Percentiles rank a stretch among this genome's conserved stretches.
phyloP scores from a whole-genome alignment of 2,329 filamentous ascomycete species.

The Podosphaera leucotricha region DNA sequence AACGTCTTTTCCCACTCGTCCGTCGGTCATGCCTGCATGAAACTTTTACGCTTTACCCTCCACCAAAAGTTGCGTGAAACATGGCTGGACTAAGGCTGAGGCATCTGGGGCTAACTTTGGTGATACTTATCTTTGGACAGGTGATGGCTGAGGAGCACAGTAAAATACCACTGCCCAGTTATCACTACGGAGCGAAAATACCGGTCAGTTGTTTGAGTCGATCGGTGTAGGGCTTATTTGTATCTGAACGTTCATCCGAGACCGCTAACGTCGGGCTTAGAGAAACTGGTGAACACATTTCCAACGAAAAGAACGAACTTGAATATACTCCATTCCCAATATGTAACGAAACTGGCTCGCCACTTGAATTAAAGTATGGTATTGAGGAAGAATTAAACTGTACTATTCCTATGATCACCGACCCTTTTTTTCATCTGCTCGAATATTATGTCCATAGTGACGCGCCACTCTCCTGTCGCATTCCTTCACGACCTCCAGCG shows the following conservation, averaged over 20 bases:
- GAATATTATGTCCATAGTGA: slow-evolving; percentile 98
- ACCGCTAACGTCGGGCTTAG: slow-evolving; percentile 20
- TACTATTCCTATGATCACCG: slow-evolving; percentile 53
- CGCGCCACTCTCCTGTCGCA: slow-evolving; percentile 72
- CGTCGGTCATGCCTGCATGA: neutral
- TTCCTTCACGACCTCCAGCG: slow-evolving; percentile 49
- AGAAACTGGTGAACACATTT: slow-evolving; percentile 76
- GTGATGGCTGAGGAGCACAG: slow-evolving; percentile 7
- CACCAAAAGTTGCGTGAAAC: neutral
- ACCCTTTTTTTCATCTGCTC: slow-evolving; percentile 68
- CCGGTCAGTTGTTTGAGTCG: slow-evolving; percentile 52
- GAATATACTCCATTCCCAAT: slow-evolving; percentile 79
- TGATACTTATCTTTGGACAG: neutral
- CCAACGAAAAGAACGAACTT: slow-evolving; percentile 56
- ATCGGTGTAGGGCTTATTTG: slow-evolving; percentile 33
- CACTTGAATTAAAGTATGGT: slow-evolving; percentile 73
- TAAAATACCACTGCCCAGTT: slow-evolving; percentile 25
- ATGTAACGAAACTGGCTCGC: slow-evolving; percentile 67
- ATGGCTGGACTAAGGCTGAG: neutral
- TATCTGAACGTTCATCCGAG: neutral
- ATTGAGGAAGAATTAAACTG: slow-evolving; percentile 59
- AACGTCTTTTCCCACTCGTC: neutral
- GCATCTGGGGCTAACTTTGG: neutral
- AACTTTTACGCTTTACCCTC: neutral
- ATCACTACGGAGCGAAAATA: slow-evolving; percentile 42